Base-by-base conservation (phyloP, 306 rosid species). In the Dalbergia cochinchinensis region DNA sequence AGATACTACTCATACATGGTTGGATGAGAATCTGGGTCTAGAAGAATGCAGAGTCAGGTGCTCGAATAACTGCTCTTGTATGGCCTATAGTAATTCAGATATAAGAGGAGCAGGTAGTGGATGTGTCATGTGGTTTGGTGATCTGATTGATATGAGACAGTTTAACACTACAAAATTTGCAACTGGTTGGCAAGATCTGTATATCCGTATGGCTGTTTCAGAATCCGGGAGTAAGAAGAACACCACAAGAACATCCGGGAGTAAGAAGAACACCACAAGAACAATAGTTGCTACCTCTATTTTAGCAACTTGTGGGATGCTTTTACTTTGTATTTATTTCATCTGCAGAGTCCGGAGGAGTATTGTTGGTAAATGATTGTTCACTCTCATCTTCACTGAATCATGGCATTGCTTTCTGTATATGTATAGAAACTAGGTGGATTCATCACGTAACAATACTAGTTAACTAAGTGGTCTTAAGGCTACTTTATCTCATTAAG, bases 61-160 rank as follows among this genome's bases (percentile, higher is more conserved):
- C 45, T 76, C 82, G 64, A 76, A 14, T 8, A 62, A 82, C 42
- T 87, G 88, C 53, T 79, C 86, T 45, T 87, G 90, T 55, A 20
- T 22, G 60, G 85, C 90, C 5, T 84, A 79, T 47, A 60, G 88
- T 22, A 76, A 76, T 51, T 53, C 81, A 11, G 71, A 67, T 55
- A n/a, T 82, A 12, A 76, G 42, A 10, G 80, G 42, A 19, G 66
- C 11, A 66, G 79, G 80, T 20, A 77, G 39, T 62, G 79, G 85
- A 11, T 87, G 88, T 67, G 48, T 63, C 37, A 70, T 82, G 76
- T 85, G 90, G 86, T 82, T 82, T 39, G 76, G 79, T 0, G 75
- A 87, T 48, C 78, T 87, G 3, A 42, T 69, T 70, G 88, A 87
- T 54, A 26, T 87, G 2, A 73, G 50, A 15, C 59, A 68, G 48